Conservation (phyloP, 345 rosid species). For the Bruguiera parviflora region DNA sequence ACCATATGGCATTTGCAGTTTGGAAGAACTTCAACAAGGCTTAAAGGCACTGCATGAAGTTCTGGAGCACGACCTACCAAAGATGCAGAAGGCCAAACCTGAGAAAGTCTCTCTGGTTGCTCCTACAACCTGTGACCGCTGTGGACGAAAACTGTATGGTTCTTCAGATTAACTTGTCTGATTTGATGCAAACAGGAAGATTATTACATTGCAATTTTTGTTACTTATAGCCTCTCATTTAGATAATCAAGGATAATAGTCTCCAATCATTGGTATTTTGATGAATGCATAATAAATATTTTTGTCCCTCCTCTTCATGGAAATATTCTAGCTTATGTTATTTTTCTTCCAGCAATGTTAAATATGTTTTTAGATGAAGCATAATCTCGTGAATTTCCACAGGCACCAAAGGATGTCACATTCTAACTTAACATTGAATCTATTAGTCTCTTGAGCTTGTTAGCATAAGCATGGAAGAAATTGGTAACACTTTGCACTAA, state of each 20-base stretch:
- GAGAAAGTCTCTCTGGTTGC: conserved; percentile 35
- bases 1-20: conserved; percentile 36
- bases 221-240: background rate
- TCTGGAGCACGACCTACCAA: conserved; percentile 65
- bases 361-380: too few relatives aligned
- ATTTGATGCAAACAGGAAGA: background rate
- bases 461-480: too few relatives aligned
- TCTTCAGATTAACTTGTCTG: conserved; percentile 7
- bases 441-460: too few relatives aligned
- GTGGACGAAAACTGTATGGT: conserved; percentile 59
- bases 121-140: conserved; percentile 59
- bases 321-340: too few relatives aligned
- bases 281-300: background rate
- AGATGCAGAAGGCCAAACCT: conserved; percentile 46
- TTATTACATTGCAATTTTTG: background rate
- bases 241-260: conserved; percentile 1
- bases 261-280: background rate
- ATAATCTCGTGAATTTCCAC: too few relatives aligned
- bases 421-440: too few relatives aligned
- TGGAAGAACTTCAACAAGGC: conserved; percentile 70
- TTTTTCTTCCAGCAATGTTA: too few relatives aligned
- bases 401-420: too few relatives aligned
- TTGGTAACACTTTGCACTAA: too few relatives aligned
- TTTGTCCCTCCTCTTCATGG: too few relatives aligned
- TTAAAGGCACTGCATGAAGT: conserved; percentile 67